Conservation (phyloP, 495 filamentous ascomycete species). For the Platismatia glauca region DNA sequence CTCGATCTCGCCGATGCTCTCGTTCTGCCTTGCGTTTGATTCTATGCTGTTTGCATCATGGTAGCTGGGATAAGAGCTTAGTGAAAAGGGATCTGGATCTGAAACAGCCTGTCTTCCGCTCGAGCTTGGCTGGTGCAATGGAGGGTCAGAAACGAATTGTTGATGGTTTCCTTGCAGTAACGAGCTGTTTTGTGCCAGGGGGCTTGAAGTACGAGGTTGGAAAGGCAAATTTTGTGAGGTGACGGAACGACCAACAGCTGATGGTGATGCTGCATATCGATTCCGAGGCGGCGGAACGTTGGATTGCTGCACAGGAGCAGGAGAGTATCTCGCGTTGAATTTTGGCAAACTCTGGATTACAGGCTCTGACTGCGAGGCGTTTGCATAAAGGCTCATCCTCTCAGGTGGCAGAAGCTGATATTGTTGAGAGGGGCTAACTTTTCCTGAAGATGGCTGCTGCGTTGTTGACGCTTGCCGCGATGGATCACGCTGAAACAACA, state of each 20-base stretch:
- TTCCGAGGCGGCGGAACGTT: constrained; percentile 33
- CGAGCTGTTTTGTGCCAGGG: constrained; percentile 51
- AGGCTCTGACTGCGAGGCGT: constrained; percentile 32
- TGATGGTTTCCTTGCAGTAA: constrained; percentile 2
- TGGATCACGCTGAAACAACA: constrained; percentile 14
- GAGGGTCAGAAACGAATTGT: background rate
- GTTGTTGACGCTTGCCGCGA: constrained; percentile 21
- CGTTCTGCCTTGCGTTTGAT: background rate
- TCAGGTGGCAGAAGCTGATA: constrained; percentile 46
- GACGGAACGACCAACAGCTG: constrained; percentile 31
- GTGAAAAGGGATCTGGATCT: background rate
- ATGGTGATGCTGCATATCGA: constrained; percentile 44
- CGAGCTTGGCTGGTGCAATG: constrained; percentile 1
- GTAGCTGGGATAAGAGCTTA: background rate
- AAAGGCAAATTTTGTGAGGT: constrained; percentile 52
- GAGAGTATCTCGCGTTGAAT: constrained; percentile 48
- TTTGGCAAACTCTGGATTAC: constrained; percentile 28
- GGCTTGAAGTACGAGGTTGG: constrained; percentile 79
- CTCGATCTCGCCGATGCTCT: background rate
- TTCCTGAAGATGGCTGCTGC: constrained; percentile 21
- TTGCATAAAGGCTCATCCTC: constrained; percentile 54
- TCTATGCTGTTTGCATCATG: background rate
- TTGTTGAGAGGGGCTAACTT: constrained; percentile 13
- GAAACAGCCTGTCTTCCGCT: constrained; percentile 1
- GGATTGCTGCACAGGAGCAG: constrained; percentile 43